A percentile compares a stretch with the other conserved stretches of the same genome.
These are phyloP conservation scores for Vigna mungo DNA, from an alignment of 306 rosid species.

Conservation along the genomic window DNA sequence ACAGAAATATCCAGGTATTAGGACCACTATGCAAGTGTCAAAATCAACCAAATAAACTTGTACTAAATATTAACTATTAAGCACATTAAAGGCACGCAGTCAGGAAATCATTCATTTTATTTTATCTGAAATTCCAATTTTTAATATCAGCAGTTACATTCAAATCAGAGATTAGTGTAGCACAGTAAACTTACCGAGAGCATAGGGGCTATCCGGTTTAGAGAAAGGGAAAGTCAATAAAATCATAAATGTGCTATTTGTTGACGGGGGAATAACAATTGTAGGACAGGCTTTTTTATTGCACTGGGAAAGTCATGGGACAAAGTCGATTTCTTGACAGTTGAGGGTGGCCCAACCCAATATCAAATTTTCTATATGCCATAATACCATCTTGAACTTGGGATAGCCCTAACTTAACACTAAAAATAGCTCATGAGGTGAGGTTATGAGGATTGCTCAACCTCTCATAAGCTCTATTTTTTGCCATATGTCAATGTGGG, in stretches of 20 bases:
- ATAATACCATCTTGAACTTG: too few relatives aligned
- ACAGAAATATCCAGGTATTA: not conserved
- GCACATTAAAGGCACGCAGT: not conserved
- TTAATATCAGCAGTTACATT: slow-evolving; percentile 16
- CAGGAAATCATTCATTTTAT: not conserved
- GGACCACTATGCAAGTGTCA: not conserved
- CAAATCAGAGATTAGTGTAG: not conserved
- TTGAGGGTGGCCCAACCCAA: too few relatives aligned
- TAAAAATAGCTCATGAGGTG: too few relatives aligned
- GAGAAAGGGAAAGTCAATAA: slow-evolving; percentile 4
- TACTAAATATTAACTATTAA: not conserved
- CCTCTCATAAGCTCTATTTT: too few relatives aligned
- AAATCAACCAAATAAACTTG: slow-evolving; percentile 1
- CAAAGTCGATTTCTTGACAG: too few relatives aligned
- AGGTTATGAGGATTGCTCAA: too few relatives aligned
- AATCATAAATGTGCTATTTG: slow-evolving; percentile 1
- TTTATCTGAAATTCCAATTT: slow-evolving; percentile 2
- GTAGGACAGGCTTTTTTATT: not conserved
- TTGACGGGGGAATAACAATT: not conserved
- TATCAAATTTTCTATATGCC: too few relatives aligned
- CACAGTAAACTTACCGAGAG: not conserved
- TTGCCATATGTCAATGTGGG: not conserved
- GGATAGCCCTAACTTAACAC: too few relatives aligned
- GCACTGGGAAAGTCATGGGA: not conserved
- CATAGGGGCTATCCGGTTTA: not conserved